Evolutionary conservation across 805 yeast species (phyloP).

Genomic region (Candida coquimbonensis): DNA sequence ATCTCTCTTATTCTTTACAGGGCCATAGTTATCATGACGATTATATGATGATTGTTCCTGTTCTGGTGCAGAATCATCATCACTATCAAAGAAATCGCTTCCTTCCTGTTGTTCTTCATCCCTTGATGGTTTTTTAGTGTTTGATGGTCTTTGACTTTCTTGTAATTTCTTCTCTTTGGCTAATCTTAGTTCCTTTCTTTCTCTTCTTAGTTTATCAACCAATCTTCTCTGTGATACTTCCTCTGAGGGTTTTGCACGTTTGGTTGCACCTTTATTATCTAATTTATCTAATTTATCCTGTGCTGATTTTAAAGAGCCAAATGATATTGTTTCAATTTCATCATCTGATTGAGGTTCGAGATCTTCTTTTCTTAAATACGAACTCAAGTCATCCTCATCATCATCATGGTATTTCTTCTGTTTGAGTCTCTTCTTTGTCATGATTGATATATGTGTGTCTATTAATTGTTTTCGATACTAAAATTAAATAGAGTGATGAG

Average conservation of each 20-base stretch:
- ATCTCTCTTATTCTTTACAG: conserved; percentile 29
- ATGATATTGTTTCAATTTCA: conserved; percentile 48
- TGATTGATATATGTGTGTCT: background rate
- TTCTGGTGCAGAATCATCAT: conserved; percentile 23
- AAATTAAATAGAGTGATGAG: background rate
- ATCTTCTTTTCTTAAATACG: conserved; percentile 6
- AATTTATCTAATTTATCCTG: conserved; percentile 34
- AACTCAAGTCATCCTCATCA: conserved; percentile 17
- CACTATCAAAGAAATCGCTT: conserved; percentile 33
- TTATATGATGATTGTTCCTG: conserved; percentile 5
- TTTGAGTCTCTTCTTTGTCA: conserved; percentile 11
- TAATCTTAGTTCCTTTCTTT: background rate
- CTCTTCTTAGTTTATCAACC: background rate
- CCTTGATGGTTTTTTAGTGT: too few relatives aligned
- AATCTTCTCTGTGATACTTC: background rate
- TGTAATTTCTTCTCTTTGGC: background rate
- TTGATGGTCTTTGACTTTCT: background rate
- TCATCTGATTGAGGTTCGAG: conserved; percentile 25
- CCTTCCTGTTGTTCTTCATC: background rate
- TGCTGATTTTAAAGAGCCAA: conserved; percentile 58
- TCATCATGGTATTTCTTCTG: conserved; percentile 12
- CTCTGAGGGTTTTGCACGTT: background rate
- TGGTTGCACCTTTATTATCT: conserved; percentile 4
- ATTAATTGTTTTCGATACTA: too few relatives aligned
- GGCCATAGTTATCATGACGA: background rate